Evolutionary conservation across 106 monocot genomes (phyloP).

Genomic region (Dendrobium huoshanense): DNA sequence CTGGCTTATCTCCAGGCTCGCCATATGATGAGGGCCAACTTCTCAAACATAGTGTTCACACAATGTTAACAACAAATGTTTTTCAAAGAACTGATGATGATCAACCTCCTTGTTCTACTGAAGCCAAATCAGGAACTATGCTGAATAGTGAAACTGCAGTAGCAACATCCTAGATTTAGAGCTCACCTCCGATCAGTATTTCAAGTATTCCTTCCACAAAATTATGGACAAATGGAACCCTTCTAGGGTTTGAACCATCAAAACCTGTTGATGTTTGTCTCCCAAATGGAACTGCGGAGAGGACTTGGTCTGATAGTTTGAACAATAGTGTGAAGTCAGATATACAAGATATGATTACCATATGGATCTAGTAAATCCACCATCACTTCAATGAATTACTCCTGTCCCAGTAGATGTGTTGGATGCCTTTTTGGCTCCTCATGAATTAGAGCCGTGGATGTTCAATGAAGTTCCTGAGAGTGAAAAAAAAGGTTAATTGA

Average conservation of each 20-base stretch:
- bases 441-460: constrained; percentile 59
- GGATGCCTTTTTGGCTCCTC: constrained; percentile 68
- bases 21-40: background rate
- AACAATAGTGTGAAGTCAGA: background rate
- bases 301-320: background rate
- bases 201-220: constrained; percentile 26
- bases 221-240: constrained; percentile 89
- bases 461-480: constrained; percentile 70
- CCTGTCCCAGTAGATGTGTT: constrained; percentile 17
- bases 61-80: background rate
- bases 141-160: background rate
- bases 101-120: background rate
- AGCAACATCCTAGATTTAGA: constrained; percentile 1
- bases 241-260: constrained; percentile 89
- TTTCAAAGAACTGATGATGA: background rate
- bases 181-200: constrained; percentile 16
- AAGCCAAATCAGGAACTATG: background rate
- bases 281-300: background rate
- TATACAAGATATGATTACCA: background rate
- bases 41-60: background rate
- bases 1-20: background rate
- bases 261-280: constrained; percentile 40
- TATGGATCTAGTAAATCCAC: constrained; percentile 13
- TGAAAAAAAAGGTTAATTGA: constrained; percentile 44
- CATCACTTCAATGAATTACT: constrained; percentile 5